Evolutionary conservation across 352 stramenopile species (phyloP), one percentile per base, ranked within the genome.

Genomic region (Achlya hypogyna): DNA sequence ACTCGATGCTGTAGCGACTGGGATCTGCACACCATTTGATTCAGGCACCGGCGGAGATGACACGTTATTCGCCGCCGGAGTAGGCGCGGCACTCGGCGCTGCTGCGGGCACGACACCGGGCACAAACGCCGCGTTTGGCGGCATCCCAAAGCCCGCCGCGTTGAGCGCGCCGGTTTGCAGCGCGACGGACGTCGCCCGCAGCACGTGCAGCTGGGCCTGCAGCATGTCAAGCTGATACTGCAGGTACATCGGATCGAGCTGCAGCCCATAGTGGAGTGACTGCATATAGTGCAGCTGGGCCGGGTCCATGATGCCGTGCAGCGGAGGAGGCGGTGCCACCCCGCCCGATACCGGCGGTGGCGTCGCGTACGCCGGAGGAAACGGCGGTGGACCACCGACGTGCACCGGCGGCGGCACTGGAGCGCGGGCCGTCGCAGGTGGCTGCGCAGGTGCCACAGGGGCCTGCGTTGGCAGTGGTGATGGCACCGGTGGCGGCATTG

Each of bases 211-310:
- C 28, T 64, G 54, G 12, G 54, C 54, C 47, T 64, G 54, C 9
- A 64, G 54, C 54, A 64, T 64, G 25, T 64, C 54, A 4, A 64
- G 54, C 31, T 64, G 54, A n/a, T 64, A 64, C 40, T 64, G 54
- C 54, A 64, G 47, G 47, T 51, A 64, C 12, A 35, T 35, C 0
- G 54, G 54, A 18, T 64, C 54, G 35, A 64, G 38, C 40, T 64
- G 54, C 1, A 64, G 35, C 1, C 34, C 54, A 38, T 64, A 64
- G 40, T 64, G 54, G 5, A 64, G 32, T 10, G 54, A 64, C 47
- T 64, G 54, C 12, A 64, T 51, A 38, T 64, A 64, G n/a, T 64
- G 54, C 35, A 38, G 38, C 38, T 45, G 38, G 12, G 38, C 38
- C 1, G 38, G 38, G 38, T 45, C 38, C 38, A 45, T 45, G 6